Evolutionary conservation across 2,329 filamentous ascomycete genomes (phyloP).

Genomic region (Hypomyces perniciosus): DNA sequence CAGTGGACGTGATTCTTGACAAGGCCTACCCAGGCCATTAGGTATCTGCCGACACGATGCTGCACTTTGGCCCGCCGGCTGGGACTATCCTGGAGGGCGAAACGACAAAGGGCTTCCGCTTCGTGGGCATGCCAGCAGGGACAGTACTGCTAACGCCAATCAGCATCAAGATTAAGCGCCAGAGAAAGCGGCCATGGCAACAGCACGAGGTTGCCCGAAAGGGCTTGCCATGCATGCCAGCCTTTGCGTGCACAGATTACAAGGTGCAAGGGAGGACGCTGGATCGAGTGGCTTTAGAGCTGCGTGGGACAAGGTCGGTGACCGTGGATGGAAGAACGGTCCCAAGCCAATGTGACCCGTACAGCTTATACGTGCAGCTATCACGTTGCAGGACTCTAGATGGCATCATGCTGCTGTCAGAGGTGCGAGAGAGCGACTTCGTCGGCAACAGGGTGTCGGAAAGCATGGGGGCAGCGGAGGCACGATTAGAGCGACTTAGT

Average conservation of each 20-base stretch:
- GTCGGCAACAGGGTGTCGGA: no score
- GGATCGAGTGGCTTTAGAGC: no score
- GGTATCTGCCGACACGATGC: not conserved
- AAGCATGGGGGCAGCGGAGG: no score
- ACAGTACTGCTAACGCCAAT: not conserved
- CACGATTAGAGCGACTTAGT: no score
- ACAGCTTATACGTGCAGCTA: no score
- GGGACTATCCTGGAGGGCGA: not conserved
- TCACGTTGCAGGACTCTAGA: no score
- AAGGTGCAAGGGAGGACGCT: no score
- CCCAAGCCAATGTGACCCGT: no score
- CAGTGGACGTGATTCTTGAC: constrained; percentile 1
- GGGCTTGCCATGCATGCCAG: not conserved
- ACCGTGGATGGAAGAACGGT: no score
- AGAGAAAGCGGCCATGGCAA: not conserved
- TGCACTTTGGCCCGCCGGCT: not conserved
- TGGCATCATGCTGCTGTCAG: no score
- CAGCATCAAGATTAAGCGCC: not conserved
- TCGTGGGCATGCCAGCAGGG: not conserved
- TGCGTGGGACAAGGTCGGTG: no score
- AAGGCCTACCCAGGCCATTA: constrained; percentile 1
- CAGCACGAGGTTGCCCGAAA: not conserved
- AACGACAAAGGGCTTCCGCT: not conserved
- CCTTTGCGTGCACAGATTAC: not conserved
- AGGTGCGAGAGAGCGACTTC: no score